A percentile compares a stretch with the other conserved stretches of the same genome.
phyloP scores from a whole-genome alignment of 1,284 basidiomycete genomes.

The Cerrena zonata region DNA sequence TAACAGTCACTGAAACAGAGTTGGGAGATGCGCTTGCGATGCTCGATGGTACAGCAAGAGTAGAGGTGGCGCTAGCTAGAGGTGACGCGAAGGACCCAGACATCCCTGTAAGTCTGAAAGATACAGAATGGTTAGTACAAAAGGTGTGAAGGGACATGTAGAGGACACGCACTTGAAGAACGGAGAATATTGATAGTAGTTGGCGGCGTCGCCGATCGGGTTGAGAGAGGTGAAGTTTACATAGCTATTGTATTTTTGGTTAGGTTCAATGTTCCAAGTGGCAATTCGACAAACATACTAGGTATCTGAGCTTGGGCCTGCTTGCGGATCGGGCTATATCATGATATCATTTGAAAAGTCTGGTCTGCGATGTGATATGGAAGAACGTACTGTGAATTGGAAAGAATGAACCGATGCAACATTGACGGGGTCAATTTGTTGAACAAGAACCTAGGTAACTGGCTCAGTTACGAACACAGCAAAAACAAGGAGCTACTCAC shows the following conservation, averaged over 20 bases:
- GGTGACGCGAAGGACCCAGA: slow-evolving; percentile 48
- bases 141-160: background rate
- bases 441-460: slow-evolving; percentile 43
- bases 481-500: slow-evolving; percentile 29
- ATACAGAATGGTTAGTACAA: background rate
- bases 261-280: too few species aligned
- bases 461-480: background rate
- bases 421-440: slow-evolving; percentile 38
- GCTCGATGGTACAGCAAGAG: slow-evolving; percentile 41
- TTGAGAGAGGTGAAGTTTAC: slow-evolving; percentile 49
- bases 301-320: slow-evolving; percentile 46
- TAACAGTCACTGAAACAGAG: slow-evolving; percentile 13
- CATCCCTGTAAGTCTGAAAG: slow-evolving; percentile 49
- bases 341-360: background rate
- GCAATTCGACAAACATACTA: too few species aligned
- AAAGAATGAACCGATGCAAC: slow-evolving; percentile 30
- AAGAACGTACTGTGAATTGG: slow-evolving; percentile 32
- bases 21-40: slow-evolving; percentile 18
- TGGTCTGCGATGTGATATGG: background rate
- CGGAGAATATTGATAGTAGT: slow-evolving; percentile 45
- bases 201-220: slow-evolving; percentile 29
- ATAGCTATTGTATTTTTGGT: too few species aligned
- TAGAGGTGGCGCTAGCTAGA: slow-evolving; percentile 41
- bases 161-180: slow-evolving; percentile 43
- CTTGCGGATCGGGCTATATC: slow-evolving; percentile 32